These are phyloP conservation scores for Prunus campanulata DNA, from an alignment of 306 rosid genomes.

Conservation along the genomic window DNA sequence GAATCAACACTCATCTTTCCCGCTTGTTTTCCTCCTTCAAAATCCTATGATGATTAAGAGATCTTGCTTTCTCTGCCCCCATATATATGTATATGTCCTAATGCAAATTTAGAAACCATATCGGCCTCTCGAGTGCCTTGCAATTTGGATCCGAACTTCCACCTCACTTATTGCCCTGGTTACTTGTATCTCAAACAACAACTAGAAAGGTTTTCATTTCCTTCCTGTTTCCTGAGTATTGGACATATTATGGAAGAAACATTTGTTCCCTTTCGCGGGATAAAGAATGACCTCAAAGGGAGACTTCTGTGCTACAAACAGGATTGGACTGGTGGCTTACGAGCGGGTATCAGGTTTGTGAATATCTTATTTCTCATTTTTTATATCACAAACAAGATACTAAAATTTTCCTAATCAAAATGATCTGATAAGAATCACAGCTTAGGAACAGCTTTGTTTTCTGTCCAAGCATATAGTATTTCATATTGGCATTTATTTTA, in stretches of 20 bases:
- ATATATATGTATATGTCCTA: conserved; percentile 13
- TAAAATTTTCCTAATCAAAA: conserved; percentile 5
- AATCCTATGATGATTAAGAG: conserved; percentile 35
- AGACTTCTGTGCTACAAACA: conserved; percentile 85
- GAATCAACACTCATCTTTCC: conserved; percentile 31
- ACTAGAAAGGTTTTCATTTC: conserved; percentile 13
- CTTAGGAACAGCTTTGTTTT: not conserved
- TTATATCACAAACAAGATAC: not conserved
- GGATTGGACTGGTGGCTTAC: conserved; percentile 86
- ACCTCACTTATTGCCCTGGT: conserved; percentile 18
- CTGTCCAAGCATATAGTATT: not conserved
- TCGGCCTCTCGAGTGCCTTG: conserved; percentile 56
- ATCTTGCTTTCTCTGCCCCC: conserved; percentile 43
- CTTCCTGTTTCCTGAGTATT: conserved; percentile 32
- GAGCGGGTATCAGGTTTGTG: conserved; percentile 76
- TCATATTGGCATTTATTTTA: not conserved
- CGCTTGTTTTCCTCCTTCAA: conserved; percentile 25
- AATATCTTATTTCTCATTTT: not conserved
- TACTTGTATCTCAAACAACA: conserved; percentile 27
- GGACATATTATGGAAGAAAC: conserved; percentile 77
- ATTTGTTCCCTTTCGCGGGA: conserved; percentile 92
- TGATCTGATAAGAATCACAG: conserved; percentile 10
- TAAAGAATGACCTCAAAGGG: conserved; percentile 80
- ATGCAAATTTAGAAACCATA: conserved; percentile 35
- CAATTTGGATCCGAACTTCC: conserved; percentile 29